Evolutionary conservation across 768 basidiomycete species (phyloP).

Genomic region (Cyathus striatus): DNA sequence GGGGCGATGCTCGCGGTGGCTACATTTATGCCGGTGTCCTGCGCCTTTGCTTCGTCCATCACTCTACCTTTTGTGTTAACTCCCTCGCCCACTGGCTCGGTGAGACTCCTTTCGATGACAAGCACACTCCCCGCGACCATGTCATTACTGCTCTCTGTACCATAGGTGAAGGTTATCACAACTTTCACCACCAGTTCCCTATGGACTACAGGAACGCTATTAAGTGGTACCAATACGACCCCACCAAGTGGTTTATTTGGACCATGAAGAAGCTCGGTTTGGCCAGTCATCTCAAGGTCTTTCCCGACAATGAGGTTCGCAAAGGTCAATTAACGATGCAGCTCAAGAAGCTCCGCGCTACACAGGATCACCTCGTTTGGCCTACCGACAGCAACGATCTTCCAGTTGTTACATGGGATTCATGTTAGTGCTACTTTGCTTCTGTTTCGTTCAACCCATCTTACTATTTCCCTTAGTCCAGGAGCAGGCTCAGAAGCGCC

Average conservation of each 20-base stretch:
- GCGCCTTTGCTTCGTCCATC: slow-evolving; percentile 82
- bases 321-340: slow-evolving; percentile 96
- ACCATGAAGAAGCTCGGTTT: slow-evolving; percentile 54
- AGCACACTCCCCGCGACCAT: slow-evolving; percentile 90
- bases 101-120: slow-evolving; percentile 90
- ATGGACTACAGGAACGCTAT: slow-evolving; percentile 98
- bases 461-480: slow-evolving; percentile 45
- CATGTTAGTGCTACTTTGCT: slow-evolving; percentile 45
- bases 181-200: slow-evolving; percentile 96
- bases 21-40: slow-evolving; percentile 81
- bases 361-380: slow-evolving; percentile 76
- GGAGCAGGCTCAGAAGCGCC: slow-evolving; percentile 72
- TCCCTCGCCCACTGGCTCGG: slow-evolving; percentile 97
- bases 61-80: slow-evolving; percentile 96
- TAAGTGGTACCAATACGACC: slow-evolving; percentile 91
- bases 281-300: slow-evolving; percentile 67
- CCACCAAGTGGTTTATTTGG: slow-evolving; percentile 90
- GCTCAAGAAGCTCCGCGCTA: slow-evolving; percentile 77
- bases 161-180: slow-evolving; percentile 96
- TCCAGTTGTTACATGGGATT: slow-evolving; percentile 82
- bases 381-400: slow-evolving; percentile 72
- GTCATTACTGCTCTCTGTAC: slow-evolving; percentile 85
- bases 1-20: slow-evolving; percentile 86
- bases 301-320: slow-evolving; percentile 56
- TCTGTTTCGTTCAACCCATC: not conserved